These are phyloP conservation scores for Phytophthora multivora DNA, from an alignment of 352 stramenopile species.

Conservation along the genomic window DNA sequence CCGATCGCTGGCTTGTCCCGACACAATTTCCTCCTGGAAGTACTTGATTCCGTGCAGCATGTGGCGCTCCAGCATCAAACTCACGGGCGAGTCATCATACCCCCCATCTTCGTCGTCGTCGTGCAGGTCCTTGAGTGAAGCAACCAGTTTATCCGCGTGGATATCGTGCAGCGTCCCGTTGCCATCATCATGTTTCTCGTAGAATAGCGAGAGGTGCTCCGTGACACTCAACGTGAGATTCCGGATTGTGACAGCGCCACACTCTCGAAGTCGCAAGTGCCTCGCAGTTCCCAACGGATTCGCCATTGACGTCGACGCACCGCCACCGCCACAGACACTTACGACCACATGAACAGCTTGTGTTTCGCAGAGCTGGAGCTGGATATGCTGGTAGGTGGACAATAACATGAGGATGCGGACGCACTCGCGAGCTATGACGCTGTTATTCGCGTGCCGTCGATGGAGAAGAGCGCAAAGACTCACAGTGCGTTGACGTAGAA, in stretches of 20 bases:
- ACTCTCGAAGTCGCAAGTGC: slow-evolving; percentile 51
- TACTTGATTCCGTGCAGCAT: slow-evolving; percentile 63
- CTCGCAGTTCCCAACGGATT: neutral
- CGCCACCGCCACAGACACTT: slow-evolving; percentile 44
- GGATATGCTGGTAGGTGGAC: slow-evolving; percentile 76
- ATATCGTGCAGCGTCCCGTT: slow-evolving; percentile 15
- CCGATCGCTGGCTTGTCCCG: slow-evolving; percentile 35
- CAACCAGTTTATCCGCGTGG: slow-evolving; percentile 4
- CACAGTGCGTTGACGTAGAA: slow-evolving; percentile 58
- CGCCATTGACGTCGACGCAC: neutral
- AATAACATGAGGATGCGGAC: slow-evolving; percentile 58
- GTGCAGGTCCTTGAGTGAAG: slow-evolving; percentile 11
- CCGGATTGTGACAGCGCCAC: slow-evolving; percentile 59
- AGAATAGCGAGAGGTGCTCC: slow-evolving; percentile 54
- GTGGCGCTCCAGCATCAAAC: slow-evolving; percentile 54
- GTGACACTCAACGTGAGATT: slow-evolving; percentile 73
- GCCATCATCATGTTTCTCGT: slow-evolving; percentile 30
- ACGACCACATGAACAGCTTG: slow-evolving; percentile 67
- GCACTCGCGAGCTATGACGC: slow-evolving; percentile 49
- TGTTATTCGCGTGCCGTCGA: slow-evolving; percentile 38
- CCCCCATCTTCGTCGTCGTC: slow-evolving; percentile 9
- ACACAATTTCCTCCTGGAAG: slow-evolving; percentile 62
- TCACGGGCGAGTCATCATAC: slow-evolving; percentile 22
- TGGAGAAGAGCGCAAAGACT: slow-evolving; percentile 63
- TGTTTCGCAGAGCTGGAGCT: slow-evolving; percentile 54